Evolutionary conservation across 768 basidiomycete genomes (phyloP).

Genomic region (Termitomyces sp.): DNA sequence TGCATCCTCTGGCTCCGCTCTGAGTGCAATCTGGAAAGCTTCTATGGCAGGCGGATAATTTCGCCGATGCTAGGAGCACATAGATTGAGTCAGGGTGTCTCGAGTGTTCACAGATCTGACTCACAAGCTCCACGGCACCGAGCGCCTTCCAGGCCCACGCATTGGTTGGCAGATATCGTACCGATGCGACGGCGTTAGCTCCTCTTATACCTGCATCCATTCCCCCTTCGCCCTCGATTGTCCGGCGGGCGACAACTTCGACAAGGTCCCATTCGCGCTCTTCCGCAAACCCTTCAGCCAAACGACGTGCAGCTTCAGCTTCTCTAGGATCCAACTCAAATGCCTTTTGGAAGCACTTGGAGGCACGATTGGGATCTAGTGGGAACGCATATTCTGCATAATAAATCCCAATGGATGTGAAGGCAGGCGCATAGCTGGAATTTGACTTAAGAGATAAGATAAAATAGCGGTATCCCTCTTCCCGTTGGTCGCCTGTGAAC

Average conservation of each 20-base stretch:
- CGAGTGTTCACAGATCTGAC: conserved; percentile 19
- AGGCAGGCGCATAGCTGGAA: conserved; percentile 81
- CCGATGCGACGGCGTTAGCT: conserved; percentile 20
- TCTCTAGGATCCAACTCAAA: conserved; percentile 94
- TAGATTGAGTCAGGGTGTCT: conserved; percentile 1
- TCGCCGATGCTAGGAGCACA: conserved; percentile 45
- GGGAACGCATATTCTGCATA: conserved; percentile 70
- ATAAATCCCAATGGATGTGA: conserved; percentile 89
- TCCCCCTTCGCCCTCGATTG: conserved; percentile 92
- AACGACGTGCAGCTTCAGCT: conserved; percentile 72
- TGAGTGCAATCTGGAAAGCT: conserved; percentile 80
- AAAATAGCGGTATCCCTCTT: conserved; percentile 74
- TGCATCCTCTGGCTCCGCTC: conserved; percentile 72
- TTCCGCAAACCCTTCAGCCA: conserved; percentile 88
- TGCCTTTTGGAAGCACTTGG: conserved; percentile 96
- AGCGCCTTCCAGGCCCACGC: conserved; percentile 98
- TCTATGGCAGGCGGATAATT: conserved; percentile 75
- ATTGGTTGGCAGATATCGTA: conserved; percentile 68
- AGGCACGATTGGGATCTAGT: conserved; percentile 78
- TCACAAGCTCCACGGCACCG: conserved; percentile 85
- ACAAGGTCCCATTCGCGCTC: conserved; percentile 95
- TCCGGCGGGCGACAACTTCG: conserved; percentile 86
- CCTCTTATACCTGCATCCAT: conserved; percentile 49
- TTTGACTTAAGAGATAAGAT: conserved; percentile 74
- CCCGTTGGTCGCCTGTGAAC: conserved; percentile 38